Evolutionary conservation across 495 filamentous ascomycete genomes (phyloP).

Genomic region (Diplogelasinospora grovesii): DNA sequence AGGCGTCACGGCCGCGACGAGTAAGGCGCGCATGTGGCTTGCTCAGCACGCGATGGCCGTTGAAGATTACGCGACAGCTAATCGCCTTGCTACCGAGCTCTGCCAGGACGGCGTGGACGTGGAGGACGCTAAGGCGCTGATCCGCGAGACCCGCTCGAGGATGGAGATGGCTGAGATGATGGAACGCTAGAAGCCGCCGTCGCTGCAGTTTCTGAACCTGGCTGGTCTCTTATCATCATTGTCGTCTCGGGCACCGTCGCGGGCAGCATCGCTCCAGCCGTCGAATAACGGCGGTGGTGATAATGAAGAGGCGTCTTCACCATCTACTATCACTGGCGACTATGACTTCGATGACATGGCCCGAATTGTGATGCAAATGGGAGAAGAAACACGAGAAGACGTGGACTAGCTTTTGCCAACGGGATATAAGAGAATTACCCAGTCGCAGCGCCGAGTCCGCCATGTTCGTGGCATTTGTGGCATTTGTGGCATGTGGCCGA

Average conservation of each 20-base stretch:
- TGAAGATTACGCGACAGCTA: constrained; percentile 67
- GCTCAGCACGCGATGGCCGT: constrained; percentile 70
- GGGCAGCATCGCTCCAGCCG: too few relatives aligned
- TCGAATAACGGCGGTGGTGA: background rate
- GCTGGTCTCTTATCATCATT: too few relatives aligned
- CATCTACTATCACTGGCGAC: too few relatives aligned
- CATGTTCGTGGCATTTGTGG: too few relatives aligned
- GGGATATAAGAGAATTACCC: too few relatives aligned
- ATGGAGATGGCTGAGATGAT: constrained; percentile 49
- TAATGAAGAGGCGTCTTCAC: background rate
- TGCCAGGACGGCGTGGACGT: constrained; percentile 97
- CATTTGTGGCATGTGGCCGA: too few relatives aligned
- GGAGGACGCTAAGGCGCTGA: constrained; percentile 93
- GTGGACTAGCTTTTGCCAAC: too few relatives aligned
- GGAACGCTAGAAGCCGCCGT: constrained; percentile 23
- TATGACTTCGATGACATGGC: too few relatives aligned
- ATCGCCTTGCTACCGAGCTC: constrained; percentile 78
- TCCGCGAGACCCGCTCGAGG: constrained; percentile 79
- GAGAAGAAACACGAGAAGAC: too few relatives aligned
- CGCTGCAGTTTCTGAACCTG: constrained; percentile 5
- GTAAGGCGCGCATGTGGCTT: constrained; percentile 90
- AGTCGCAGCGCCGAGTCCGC: too few relatives aligned
- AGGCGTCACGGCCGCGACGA: constrained; percentile 81
- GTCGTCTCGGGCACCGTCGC: too few relatives aligned
- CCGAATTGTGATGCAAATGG: too few relatives aligned